Percentiles rank a stretch among this genome's conserved stretches.
These are phyloP conservation scores for Paraphaeosphaeria sporulosa DNA, from an alignment of 2,329 filamentous ascomycete genomes.

Conservation along the genomic window DNA sequence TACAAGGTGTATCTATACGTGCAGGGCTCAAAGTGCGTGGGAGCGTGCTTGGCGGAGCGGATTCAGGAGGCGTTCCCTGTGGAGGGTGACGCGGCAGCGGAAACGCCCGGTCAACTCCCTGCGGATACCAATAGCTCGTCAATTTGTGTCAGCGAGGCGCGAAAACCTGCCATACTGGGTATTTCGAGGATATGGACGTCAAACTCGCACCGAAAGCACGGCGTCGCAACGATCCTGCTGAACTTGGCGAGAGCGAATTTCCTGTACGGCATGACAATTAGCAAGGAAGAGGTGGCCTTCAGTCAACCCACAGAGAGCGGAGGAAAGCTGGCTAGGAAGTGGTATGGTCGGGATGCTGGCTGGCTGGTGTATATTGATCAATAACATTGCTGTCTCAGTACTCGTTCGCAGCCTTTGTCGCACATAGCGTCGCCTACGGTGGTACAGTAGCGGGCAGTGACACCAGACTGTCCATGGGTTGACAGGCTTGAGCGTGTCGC, in stretches of 20 bases:
- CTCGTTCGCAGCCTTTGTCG: neutral
- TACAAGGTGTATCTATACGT: constrained; percentile 71
- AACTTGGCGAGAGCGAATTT: constrained; percentile 64
- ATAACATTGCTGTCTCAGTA: constrained; percentile 30
- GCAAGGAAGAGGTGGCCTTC: constrained; percentile 66
- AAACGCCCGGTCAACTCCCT: constrained; percentile 25
- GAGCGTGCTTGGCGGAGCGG: constrained; percentile 67
- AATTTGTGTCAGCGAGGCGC: constrained; percentile 54
- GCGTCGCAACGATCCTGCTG: constrained; percentile 65
- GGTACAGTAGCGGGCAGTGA: neutral
- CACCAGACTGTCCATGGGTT: neutral
- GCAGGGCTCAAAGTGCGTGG: constrained; percentile 67
- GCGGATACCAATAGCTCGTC: constrained; percentile 36
- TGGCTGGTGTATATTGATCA: constrained; percentile 70
- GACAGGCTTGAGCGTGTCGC: neutral
- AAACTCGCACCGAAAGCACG: constrained; percentile 61
- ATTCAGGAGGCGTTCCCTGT: constrained; percentile 66
- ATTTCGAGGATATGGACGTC: constrained; percentile 73
- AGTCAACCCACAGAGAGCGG: constrained; percentile 72
- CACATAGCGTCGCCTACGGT: neutral
- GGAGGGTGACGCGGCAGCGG: constrained; percentile 22
- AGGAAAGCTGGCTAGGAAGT: constrained; percentile 63
- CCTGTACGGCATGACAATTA: constrained; percentile 62
- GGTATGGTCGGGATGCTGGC: constrained; percentile 62
- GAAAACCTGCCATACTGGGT: constrained; percentile 62